Base-by-base conservation (phyloP, 2,329 filamentous ascomycete genomes). In the Ceratocystis colombiana region DNA sequence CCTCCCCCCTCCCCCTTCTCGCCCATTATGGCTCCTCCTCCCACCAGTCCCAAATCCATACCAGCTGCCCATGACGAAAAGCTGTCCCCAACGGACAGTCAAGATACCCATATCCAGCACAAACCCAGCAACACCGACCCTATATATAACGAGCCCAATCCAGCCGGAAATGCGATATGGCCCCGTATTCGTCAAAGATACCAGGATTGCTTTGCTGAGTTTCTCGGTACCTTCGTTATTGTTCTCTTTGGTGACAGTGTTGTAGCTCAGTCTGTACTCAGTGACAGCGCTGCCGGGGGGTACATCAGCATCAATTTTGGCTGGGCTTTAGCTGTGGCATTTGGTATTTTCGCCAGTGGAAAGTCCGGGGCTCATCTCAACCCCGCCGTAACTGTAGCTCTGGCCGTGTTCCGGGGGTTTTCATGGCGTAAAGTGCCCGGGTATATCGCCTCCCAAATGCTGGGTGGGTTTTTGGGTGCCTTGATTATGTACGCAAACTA, bases 201-300 rank as follows among this genome's bases (percentile, higher is more conserved):
- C 46, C 79, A 80, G 67, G 84, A 88, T 69, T 80, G 80, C 1
- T 83, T 88, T 69, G 83, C 84, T 0, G 85, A 89, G 70, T 88
- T 88, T 74, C 80, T 86, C 62, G 86, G 85, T 6, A 86, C 83
- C 12, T 85, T 89, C 76, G 80, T 87, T 65, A 74, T 89, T 69
- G 77, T 89, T 67, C 75, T 89, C 50, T 89, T 89, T 70, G 87
- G 87, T 3, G 82, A 89, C 68, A 86, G 85, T n/a, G 83, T 84
- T 65, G 84, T 89, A 22, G 87, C 87, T 2, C 87, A 89, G 73
- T 86, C 88, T 0, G 76, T 84, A 0, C 78, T 89, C 12, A 85
- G 82, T 67, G 73, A 73, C 3, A 73, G 71, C 30, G 72, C 72
- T 15, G 81, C 79, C 71, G 81, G 82, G 53, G 72, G 77, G 67